A percentile compares a stretch with the other conserved stretches of the same genome.
These are phyloP conservation scores for Diophrys sp. DNA, from an alignment of 73 alveolate genomes.

Conservation along the genomic window DNA sequence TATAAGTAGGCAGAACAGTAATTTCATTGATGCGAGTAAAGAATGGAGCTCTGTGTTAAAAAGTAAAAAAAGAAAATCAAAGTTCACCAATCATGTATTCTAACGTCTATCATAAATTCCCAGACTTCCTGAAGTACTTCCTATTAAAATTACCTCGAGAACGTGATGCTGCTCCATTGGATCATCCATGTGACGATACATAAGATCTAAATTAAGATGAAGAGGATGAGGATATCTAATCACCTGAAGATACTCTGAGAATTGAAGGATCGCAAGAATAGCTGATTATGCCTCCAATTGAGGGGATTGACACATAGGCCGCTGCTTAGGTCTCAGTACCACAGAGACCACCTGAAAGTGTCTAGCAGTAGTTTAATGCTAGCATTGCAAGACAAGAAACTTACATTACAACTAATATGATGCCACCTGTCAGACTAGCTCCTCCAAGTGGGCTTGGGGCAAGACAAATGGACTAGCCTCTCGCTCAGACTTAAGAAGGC, in stretches of 20 bases:
- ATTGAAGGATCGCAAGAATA: background rate
- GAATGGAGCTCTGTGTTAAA: background rate
- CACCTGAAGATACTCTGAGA: background rate
- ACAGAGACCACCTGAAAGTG: too few relatives aligned
- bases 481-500: background rate
- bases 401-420: background rate
- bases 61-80: background rate
- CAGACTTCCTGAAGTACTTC: background rate
- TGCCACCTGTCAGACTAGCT: background rate
- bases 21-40: background rate
- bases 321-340: too few relatives aligned
- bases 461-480: background rate
- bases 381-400: too few relatives aligned
- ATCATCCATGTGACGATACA: background rate
- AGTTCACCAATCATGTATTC: background rate
- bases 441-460: background rate
- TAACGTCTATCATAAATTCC: background rate
- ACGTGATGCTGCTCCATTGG: too few relatives aligned
- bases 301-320: background rate
- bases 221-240: background rate
- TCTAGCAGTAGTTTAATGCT: too few relatives aligned
- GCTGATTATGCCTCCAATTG: background rate
- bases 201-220: background rate
- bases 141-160: background rate
- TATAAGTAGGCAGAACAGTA: slow-evolving; percentile 25